These are phyloP conservation scores for Rubia balearica DNA, from an alignment of 305 asterid genomes.

Conservation along the genomic window DNA sequence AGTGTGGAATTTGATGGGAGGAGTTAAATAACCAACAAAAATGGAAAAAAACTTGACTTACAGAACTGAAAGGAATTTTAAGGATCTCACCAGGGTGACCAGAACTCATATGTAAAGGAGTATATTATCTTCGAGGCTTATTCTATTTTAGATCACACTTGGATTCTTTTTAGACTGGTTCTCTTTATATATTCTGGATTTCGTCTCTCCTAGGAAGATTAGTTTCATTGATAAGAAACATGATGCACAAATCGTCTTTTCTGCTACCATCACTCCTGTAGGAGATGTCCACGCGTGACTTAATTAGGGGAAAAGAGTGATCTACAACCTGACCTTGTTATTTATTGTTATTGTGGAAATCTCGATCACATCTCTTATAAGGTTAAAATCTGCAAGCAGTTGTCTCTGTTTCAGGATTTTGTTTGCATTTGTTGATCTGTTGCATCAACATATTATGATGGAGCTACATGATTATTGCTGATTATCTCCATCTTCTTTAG, in stretches of 20 bases:
- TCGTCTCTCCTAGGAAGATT: background rate
- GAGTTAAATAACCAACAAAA: background rate
- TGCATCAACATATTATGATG: too few relatives aligned
- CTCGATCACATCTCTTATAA: background rate
- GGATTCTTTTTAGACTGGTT: background rate
- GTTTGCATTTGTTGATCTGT: background rate
- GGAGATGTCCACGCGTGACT: background rate
- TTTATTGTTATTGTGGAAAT: background rate
- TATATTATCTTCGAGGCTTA: background rate
- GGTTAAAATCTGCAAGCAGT: background rate
- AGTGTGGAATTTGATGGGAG: background rate
- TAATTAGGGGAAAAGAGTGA: background rate
- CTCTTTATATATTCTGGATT: background rate
- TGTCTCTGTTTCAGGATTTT: background rate
- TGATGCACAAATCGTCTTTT: background rate
- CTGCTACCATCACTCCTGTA: background rate
- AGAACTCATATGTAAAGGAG: background rate
- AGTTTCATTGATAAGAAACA: background rate
- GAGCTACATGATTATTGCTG: background rate
- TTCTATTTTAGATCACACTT: background rate
- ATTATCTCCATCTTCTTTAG: background rate
- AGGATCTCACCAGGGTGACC: background rate
- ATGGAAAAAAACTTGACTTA: too few relatives aligned
- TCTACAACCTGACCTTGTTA: background rate
- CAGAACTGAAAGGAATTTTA: background rate